Evolutionary conservation across 176 grass and related monocot species (phyloP).

Genomic region (Neostapfia colusana): DNA sequence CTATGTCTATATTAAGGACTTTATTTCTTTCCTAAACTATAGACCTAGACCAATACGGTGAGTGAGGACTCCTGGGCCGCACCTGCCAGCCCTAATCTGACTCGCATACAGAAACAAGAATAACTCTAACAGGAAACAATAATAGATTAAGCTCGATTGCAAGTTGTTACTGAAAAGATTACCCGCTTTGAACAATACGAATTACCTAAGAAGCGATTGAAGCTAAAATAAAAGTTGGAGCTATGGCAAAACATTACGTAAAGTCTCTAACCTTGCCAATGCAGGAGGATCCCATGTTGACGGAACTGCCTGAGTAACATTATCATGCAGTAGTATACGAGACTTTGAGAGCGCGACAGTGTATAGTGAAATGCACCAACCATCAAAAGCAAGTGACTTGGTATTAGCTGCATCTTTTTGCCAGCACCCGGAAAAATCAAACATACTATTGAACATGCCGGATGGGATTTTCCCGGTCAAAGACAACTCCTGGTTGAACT

Average conservation of each 20-base stretch:
- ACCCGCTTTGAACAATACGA: not conserved
- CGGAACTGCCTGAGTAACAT: constrained; percentile 90
- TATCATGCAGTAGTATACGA: constrained; percentile 56
- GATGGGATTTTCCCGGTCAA: constrained; percentile 93
- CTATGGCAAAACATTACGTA: not conserved
- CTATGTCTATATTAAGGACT: no score
- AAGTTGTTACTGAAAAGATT: not conserved
- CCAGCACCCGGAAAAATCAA: constrained; percentile 85
- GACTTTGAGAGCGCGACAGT: constrained; percentile 82
- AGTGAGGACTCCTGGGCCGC: no score
- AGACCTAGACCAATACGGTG: no score
- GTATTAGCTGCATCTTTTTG: constrained; percentile 93
- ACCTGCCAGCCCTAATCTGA: no score
- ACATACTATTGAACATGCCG: constrained; percentile 85
- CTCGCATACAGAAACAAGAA: no score
- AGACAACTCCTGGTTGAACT: constrained; percentile 88
- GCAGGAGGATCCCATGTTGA: constrained; percentile 94
- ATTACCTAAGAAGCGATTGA: not conserved
- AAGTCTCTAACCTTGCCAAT: constrained; percentile 63
- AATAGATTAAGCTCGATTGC: not conserved
- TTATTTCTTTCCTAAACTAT: no score
- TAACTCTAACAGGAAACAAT: not conserved
- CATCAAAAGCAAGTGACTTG: constrained; percentile 87
- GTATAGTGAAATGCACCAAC: constrained; percentile 90
- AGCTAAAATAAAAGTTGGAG: not conserved